Evolutionary conservation across 164 flowering plant species (phyloP).

Genomic region (Warburgia ugandensis): DNA sequence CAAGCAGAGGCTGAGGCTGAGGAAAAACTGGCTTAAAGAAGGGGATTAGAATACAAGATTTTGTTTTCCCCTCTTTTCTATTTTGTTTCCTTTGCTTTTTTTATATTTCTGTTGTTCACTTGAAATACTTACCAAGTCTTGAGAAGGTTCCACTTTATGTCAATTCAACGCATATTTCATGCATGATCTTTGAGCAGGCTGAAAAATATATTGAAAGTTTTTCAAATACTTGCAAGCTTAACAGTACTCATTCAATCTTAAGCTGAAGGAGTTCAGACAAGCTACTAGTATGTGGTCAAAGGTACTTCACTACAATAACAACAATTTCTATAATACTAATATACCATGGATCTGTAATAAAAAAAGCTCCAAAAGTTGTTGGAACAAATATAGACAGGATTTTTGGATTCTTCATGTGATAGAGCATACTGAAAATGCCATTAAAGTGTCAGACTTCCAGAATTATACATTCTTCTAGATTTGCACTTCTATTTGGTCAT

Average conservation of each 20-base stretch:
- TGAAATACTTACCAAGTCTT: not conserved
- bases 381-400: not conserved
- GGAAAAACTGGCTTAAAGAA: too few species aligned
- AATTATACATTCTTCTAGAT: too few species aligned
- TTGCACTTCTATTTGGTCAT: too few species aligned
- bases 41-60: too few species aligned
- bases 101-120: not conserved
- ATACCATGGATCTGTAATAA: not conserved
- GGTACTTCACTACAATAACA: conserved; percentile 3
- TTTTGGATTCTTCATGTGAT: too few species aligned
- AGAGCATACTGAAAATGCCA: too few species aligned
- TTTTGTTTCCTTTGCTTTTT: not conserved
- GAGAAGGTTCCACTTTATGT: not conserved
- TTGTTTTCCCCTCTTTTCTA: too few species aligned
- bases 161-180: not conserved
- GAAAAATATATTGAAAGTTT: conserved; percentile 22
- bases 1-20: too few species aligned
- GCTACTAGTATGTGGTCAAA: conserved; percentile 22
- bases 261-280: conserved; percentile 24
- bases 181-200: conserved; percentile 14
- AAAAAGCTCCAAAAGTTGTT: not conserved
- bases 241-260: conserved; percentile 27
- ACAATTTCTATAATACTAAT: not conserved
- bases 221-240: conserved; percentile 24
- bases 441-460: too few species aligned